phyloP scores from a whole-genome alignment of 257 asterid species.

The Mitragyna speciosa region DNA sequence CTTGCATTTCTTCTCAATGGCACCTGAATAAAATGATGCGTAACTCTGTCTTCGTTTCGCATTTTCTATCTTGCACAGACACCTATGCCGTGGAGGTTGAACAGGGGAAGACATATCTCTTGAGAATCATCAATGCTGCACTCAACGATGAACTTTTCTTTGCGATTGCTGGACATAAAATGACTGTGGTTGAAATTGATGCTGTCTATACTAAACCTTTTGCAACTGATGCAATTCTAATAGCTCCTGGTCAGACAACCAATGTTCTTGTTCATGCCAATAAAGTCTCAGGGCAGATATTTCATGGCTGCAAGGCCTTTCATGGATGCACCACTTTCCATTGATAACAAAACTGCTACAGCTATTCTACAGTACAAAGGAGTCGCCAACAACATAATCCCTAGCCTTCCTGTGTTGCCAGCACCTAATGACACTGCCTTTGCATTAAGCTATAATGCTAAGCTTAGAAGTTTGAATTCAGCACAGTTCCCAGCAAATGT shows the following conservation, averaged over 20 bases:
- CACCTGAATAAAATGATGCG: background rate
- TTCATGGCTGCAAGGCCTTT: constrained; percentile 56
- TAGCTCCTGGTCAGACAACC: constrained; percentile 46
- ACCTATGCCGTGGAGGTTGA: constrained; percentile 47
- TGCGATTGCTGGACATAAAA: constrained; percentile 46
- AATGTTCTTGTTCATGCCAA: constrained; percentile 53
- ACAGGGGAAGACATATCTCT: constrained; percentile 38
- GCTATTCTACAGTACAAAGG: constrained; percentile 56
- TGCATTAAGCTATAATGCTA: constrained; percentile 37
- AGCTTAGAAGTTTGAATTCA: constrained; percentile 43
- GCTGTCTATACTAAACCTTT: constrained; percentile 52
- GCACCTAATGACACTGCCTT: constrained; percentile 40
- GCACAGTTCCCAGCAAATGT: constrained; percentile 51
- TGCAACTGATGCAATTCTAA: constrained; percentile 41
- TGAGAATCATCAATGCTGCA: constrained; percentile 42
- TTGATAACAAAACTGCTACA: constrained; percentile 59
- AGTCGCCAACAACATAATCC: constrained; percentile 31
- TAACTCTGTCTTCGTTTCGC: too few species aligned
- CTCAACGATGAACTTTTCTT: constrained; percentile 66
- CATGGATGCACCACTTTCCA: constrained; percentile 44
- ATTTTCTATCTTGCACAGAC: constrained; percentile 36
- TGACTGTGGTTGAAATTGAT: constrained; percentile 57
- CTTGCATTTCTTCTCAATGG: background rate
- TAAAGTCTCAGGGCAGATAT: constrained; percentile 31
- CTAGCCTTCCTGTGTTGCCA: constrained; percentile 41